Evolutionary conservation across 768 basidiomycete genomes (phyloP), one percentile per base, ranked within the genome.

Genomic region (Cytidiella melzeri): DNA sequence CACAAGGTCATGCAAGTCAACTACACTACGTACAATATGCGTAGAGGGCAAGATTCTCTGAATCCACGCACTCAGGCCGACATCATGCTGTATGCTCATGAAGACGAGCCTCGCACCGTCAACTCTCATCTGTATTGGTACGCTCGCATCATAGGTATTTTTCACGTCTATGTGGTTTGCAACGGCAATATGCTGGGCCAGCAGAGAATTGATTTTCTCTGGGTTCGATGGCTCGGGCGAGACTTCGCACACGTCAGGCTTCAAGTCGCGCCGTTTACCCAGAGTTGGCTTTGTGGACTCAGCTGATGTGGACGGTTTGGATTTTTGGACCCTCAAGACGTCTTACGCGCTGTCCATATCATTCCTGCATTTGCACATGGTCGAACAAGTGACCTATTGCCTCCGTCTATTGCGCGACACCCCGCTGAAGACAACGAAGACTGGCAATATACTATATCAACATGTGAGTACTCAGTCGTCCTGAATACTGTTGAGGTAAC

Each of bases 11-110:
- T 71, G 3, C 62, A 62, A 0, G 41, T 73, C 43, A 69, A 71
- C 53, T 72, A 70, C 53, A 73, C 73, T 0, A 71, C 69, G 0
- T 76, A 75, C 55, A 69, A 76, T 55, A 30, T 71, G 13, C 64
- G 67, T 13, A 59, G 69, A 0, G 58, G 54, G 2, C 71, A 75
- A 49, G 74, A 79, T 50, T 51, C 62, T 0, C 57, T 77, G 46
- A 74, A 75, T 40, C 65, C 69, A 9, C 40, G 55, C 0, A 69
- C 60, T 0, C 63, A 72, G 9, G 30, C 61, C 1, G 60, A 74
- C 28, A 45, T 78, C 38, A 62, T 67, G 59, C 27, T 60, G 0
- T 55, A 59, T 0, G 24, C 55, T 0, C 43, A 50, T 12, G 53
- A 56, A 9, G 43, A 59, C n/a, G 26, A 41, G n/a, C n/a, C n/a